phyloP scores from a whole-genome alignment of 495 filamentous ascomycete genomes.

The Alectoria sarmentosa region DNA sequence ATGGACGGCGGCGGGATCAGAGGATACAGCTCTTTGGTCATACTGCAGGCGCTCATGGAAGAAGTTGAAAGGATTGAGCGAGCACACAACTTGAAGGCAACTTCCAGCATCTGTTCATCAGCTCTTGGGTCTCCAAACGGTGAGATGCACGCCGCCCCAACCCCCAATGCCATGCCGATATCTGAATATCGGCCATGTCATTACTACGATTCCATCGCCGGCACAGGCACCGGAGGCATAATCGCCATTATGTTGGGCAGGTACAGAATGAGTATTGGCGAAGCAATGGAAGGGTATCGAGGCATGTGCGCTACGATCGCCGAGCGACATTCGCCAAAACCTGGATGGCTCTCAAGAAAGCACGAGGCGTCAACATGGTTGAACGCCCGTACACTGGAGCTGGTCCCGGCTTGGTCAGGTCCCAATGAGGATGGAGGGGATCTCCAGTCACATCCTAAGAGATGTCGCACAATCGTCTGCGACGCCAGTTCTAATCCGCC shows the following conservation, averaged over 20 bases:
- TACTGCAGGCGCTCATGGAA: neutral
- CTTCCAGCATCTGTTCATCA: neutral
- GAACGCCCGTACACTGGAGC: neutral
- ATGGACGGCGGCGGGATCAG: neutral
- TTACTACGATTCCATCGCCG: neutral
- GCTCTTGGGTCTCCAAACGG: neutral
- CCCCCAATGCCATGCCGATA: neutral
- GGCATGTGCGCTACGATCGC: neutral
- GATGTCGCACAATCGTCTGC: neutral
- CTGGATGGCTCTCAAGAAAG: neutral
- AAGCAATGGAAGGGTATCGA: neutral
- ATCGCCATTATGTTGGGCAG: neutral
- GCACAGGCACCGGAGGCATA: neutral
- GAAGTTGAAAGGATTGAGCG: neutral
- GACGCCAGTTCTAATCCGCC: neutral
- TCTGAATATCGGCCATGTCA: neutral
- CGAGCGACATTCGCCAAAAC: neutral
- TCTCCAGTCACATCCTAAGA: neutral
- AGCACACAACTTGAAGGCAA: neutral
- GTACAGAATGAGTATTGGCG: neutral
- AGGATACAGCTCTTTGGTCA: neutral
- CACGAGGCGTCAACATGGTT: neutral
- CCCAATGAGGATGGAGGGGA: neutral
- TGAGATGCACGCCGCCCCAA: neutral
- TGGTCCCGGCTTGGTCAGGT: neutral